Conservation (phyloP, 2,329 filamentous ascomycete species). For the Thyridium curvatum region DNA sequence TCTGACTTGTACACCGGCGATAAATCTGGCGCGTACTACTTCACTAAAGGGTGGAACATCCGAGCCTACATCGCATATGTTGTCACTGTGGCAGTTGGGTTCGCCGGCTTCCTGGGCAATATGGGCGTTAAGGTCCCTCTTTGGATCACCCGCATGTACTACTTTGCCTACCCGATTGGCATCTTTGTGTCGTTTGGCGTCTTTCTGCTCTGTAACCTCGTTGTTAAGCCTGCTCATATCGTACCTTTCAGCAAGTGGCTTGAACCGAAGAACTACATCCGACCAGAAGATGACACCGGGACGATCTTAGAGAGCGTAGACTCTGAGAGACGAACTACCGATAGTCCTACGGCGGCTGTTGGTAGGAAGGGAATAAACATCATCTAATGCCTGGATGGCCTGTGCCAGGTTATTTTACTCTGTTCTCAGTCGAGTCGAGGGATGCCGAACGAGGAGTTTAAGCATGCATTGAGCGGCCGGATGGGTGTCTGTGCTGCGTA, state of each 20-base stretch:
- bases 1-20: conserved; percentile 19
- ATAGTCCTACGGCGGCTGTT: too few relatives aligned
- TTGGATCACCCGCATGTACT: conserved; percentile 40
- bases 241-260: conserved; percentile 17
- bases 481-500: too few relatives aligned
- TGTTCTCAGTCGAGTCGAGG: too few relatives aligned
- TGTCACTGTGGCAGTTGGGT: conserved; percentile 5
- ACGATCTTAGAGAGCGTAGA: too few relatives aligned
- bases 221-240: conserved; percentile 5
- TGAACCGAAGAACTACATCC: conserved; percentile 27
- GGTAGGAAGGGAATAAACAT: too few relatives aligned
- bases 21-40: conserved; percentile 8
- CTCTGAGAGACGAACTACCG: too few relatives aligned
- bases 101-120: conserved; percentile 32
- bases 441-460: too few relatives aligned
- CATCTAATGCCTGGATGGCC: too few relatives aligned
- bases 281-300: conserved; percentile 10
- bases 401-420: too few relatives aligned
- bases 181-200: conserved; percentile 33
- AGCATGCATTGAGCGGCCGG: too few relatives aligned
- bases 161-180: conserved; percentile 47
- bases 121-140: conserved; percentile 29
- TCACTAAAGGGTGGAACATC: conserved; percentile 8
- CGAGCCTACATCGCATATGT: conserved; percentile 13
- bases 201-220: conserved; percentile 7